A percentile compares a stretch with the other conserved stretches of the same genome.
Conservation (phyloP, 1,284 basidiomycete species). For the Apiotrichum sp. region DNA sequence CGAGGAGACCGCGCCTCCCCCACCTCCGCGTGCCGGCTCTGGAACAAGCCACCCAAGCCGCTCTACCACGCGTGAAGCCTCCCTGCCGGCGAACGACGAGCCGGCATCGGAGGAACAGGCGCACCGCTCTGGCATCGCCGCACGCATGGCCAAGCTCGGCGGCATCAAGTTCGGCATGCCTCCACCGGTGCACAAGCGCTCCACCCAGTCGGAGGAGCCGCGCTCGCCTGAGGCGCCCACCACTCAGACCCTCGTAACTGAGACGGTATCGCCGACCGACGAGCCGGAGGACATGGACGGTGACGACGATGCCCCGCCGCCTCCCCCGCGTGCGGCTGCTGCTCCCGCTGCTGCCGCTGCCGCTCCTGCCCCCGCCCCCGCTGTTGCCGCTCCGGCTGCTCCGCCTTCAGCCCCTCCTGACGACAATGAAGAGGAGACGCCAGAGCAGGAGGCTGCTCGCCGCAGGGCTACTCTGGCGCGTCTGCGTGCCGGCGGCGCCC, state of each 20-base stretch:
- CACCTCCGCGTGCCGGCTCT: background rate
- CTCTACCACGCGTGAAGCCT: background rate
- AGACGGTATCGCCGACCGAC: conserved; percentile 2
- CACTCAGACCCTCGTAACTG: background rate
- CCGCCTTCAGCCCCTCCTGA: background rate
- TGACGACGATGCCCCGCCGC: conserved; percentile 1
- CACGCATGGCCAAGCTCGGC: conserved; percentile 80
- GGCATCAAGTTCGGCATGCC: conserved; percentile 70
- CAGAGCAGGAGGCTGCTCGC: conserved; percentile 43
- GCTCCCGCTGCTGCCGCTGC: background rate
- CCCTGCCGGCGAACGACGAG: background rate
- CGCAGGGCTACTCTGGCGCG: conserved; percentile 42
- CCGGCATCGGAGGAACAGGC: conserved; percentile 56
- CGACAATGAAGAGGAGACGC: conserved; percentile 32
- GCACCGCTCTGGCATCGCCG: conserved; percentile 72
- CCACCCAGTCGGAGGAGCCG: conserved; percentile 6
- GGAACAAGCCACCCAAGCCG: conserved; percentile 4
- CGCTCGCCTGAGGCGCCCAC: background rate
- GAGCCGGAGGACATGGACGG: conserved; percentile 6
- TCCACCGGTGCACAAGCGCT: conserved; percentile 31
- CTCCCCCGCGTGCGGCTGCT: background rate
- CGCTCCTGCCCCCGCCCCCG: background rate
- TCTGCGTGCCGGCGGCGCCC: conserved; percentile 41
- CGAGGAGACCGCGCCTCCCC: background rate
- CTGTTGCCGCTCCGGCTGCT: background rate